Conservation (phyloP, 2,329 filamentous ascomycete genomes). For the Microsporum canis region DNA sequence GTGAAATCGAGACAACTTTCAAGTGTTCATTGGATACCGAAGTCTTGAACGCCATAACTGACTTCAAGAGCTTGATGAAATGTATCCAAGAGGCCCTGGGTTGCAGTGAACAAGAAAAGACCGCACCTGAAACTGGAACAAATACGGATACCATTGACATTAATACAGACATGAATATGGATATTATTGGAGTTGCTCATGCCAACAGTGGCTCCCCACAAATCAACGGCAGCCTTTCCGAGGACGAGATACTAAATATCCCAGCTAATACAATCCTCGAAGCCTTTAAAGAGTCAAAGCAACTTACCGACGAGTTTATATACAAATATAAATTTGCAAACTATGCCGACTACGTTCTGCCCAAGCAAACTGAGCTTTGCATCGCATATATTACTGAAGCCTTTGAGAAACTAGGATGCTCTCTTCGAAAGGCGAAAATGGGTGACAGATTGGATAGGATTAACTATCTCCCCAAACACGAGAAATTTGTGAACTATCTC, state of each 20-base stretch:
- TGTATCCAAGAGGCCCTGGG: slow-evolving; percentile 5
- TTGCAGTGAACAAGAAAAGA: not conserved
- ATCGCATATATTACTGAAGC: slow-evolving; percentile 9
- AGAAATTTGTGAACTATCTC: slow-evolving; percentile 10
- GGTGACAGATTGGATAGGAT: slow-evolving; percentile 2
- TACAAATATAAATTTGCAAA: slow-evolving; percentile 4
- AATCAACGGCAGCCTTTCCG: not conserved
- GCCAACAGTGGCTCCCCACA: not conserved
- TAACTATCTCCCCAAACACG: slow-evolving; percentile 5
- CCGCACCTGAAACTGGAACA: not conserved
- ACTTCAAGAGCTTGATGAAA: slow-evolving; percentile 5
- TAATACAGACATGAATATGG: not conserved
- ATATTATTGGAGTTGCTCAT: not conserved
- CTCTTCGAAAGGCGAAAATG: not conserved
- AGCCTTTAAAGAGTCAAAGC: slow-evolving; percentile 6
- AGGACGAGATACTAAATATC: not conserved
- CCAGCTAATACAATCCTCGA: slow-evolving; percentile 1
- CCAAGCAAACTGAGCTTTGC: slow-evolving; percentile 6
- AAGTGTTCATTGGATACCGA: slow-evolving; percentile 5
- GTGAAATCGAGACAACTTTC: slow-evolving; percentile 10
- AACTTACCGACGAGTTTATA: slow-evolving; percentile 5
- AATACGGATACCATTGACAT: not conserved
- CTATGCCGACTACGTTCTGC: slow-evolving; percentile 1
- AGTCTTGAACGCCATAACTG: slow-evolving; percentile 3
- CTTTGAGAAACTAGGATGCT: slow-evolving; percentile 5